Evolutionary conservation across 768 basidiomycete genomes (phyloP), one percentile per base, ranked within the genome.

Genomic region (Clavulina sp.): DNA sequence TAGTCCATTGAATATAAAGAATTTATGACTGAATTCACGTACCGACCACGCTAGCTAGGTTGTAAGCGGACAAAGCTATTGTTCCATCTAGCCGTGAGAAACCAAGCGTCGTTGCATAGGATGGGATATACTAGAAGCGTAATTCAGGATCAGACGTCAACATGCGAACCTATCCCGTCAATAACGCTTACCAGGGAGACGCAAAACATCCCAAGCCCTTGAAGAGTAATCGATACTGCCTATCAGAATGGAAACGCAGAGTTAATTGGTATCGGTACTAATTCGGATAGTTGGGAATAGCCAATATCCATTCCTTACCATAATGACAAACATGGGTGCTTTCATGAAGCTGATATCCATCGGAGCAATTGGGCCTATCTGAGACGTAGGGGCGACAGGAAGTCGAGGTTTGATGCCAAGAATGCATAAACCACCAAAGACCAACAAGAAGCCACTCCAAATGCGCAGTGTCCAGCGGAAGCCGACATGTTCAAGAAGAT

Each of bases 391-490:
- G 13, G 36, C 21, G 13, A 21, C 21, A 13, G 13, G 21, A 13
- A 38, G 21, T 38, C 21, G 13, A 21, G 21, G 36, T 13, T 48
- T 52, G 43, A 52, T 31, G 24, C 33, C 33, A 18, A 31, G 40
- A 5, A 41, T 29, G 21, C 41, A 40, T 5, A 47, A 18, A 13
- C 29, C 29, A 6, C 24, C 36, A 21, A 46, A 47, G 6, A 47
- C 4, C 4, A 9, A 40, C 24, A 52, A 30, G 16, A 48, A 6
- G 5, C 29, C 6, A n/a, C 32, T 41, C 30, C 29, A 52, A 4
- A 52, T 52, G n/a, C 51, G 40, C 13, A 52, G 41, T 5, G 51
- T 52, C 51, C 51, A 52, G 13, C 41, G 6, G 23, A 43, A 52
- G 44, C 5, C 31, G 19, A 18, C 46, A 3, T 32, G 32, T 28